Base-by-base conservation (phyloP, 495 filamentous ascomycete species). In the Entonaema liquescens region DNA sequence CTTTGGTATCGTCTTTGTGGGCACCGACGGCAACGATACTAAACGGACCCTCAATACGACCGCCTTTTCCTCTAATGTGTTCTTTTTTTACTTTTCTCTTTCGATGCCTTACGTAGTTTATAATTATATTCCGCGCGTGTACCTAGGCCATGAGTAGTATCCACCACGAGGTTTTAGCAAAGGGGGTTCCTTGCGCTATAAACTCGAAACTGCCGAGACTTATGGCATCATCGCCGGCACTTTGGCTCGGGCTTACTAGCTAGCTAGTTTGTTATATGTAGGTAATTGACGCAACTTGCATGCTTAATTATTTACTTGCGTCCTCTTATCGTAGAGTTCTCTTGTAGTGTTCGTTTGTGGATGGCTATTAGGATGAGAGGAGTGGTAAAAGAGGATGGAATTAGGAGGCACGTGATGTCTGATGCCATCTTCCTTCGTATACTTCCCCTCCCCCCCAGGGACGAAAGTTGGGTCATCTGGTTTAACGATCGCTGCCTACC, bases 1-100 rank as follows among this genome's bases (percentile, higher is more conserved):
- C 4, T 62, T 52, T 17, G 59, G 66, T 69, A 53, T 59, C 23
- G 42, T 28, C 36, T 59, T 59, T 53, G 26, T 29, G 44, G 55
- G 54, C 31, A 63, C 67, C 52, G 59, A 35, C 44, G 52, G 35
- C 52, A 54, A 35, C 44, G 52, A 38, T 29, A 28, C 4, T 54
- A 31, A 36, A 52, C 28, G 42, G 13, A 35, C 5, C 21, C 9
- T 1, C 17, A 33, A 35, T 8, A 31, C 19, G 12, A 21, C 53
- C 17, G 15, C 29, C n/a, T 29, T 33, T 35, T 29, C 21, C 29
- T 35, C 17, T 35, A 19, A 17, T 56, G 9, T 31, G 2, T 7
- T 33, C 9, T 56, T 50, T 50, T 23, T 56, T 33, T 56, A 19
- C 28, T 9, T 19, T n/a, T n/a, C n/a, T 35, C 13, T 29, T 25